These are phyloP conservation scores for Crassisporium funariophilum DNA, from an alignment of 768 basidiomycete species.

Conservation along the genomic window DNA sequence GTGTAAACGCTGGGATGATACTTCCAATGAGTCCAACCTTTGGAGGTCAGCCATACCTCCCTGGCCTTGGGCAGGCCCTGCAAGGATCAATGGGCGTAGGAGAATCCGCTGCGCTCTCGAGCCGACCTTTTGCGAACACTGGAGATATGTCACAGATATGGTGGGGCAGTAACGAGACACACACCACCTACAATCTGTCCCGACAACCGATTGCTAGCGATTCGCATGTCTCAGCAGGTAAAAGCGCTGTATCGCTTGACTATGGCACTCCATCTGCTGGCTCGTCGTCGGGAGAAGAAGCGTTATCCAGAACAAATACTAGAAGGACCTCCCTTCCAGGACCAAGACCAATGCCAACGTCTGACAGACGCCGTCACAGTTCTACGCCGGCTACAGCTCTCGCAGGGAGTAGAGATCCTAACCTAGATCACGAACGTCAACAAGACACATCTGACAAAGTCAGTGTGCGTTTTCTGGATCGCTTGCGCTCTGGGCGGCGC, in stretches of 20 bases:
- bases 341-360: constrained; percentile 9
- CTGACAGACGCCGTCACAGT: constrained; percentile 12
- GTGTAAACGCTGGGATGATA: constrained; percentile 13
- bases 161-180: constrained; percentile 11
- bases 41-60: constrained; percentile 23
- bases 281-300: constrained; percentile 14
- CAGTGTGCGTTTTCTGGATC: constrained; percentile 19
- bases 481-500: constrained; percentile 15
- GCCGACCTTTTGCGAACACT: constrained; percentile 6
- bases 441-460: constrained; percentile 16
- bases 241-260: constrained; percentile 14
- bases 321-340: constrained; percentile 16
- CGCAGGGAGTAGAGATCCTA: background rate
- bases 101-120: background rate
- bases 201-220: background rate
- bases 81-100: background rate
- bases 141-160: constrained; percentile 1
- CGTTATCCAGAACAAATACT: background rate
- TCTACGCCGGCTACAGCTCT: constrained; percentile 18
- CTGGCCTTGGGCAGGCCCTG: constrained; percentile 15
- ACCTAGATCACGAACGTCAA: constrained; percentile 15
- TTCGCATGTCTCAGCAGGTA: constrained; percentile 9
- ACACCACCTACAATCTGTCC: background rate
- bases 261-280: constrained; percentile 16
- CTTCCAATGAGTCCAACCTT: constrained; percentile 16